phyloP scores from a whole-genome alignment of 2,329 filamentous ascomycete genomes.

The Trichoderma sp. region DNA sequence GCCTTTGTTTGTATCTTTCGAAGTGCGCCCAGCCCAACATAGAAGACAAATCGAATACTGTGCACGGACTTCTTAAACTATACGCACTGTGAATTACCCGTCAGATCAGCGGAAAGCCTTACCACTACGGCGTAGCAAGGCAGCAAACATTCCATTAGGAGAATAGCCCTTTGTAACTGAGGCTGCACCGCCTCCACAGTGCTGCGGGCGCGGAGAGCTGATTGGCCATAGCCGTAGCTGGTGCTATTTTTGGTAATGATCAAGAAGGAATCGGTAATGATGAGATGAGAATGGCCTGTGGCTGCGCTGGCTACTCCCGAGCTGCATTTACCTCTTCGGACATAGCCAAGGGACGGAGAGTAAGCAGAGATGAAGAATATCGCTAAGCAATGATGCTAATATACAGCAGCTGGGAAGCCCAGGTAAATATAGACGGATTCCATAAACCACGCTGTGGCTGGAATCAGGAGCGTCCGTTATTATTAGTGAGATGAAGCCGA shows the following conservation, averaged over 20 bases:
- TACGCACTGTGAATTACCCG: neutral
- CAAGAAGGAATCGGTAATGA: constrained; percentile 6
- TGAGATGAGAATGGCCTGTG: constrained; percentile 15
- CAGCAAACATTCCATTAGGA: neutral
- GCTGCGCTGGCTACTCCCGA: constrained; percentile 9
- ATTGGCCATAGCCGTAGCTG: neutral
- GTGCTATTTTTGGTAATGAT: constrained; percentile 18
- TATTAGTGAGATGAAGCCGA: constrained; percentile 1
- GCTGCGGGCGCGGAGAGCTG: neutral
- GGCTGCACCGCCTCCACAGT: constrained; percentile 20
- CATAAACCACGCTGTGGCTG: constrained; percentile 1
- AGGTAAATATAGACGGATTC: neutral
- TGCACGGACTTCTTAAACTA: neutral
- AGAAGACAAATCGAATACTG: neutral
- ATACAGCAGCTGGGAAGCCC: neutral
- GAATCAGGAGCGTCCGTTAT: constrained; percentile 7
- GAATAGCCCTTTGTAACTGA: neutral
- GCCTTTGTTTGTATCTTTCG: neutral
- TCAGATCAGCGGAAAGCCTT: constrained; percentile 13
- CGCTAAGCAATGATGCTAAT: neutral
- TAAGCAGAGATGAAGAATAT: constrained; percentile 9
- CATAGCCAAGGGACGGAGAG: neutral
- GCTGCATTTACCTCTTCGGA: neutral
- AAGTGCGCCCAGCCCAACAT: neutral
- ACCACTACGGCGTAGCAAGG: constrained; percentile 1